These are phyloP conservation scores for Drechmeria coniospora DNA, from an alignment of 2,329 filamentous ascomycete genomes.

Conservation along the genomic window DNA sequence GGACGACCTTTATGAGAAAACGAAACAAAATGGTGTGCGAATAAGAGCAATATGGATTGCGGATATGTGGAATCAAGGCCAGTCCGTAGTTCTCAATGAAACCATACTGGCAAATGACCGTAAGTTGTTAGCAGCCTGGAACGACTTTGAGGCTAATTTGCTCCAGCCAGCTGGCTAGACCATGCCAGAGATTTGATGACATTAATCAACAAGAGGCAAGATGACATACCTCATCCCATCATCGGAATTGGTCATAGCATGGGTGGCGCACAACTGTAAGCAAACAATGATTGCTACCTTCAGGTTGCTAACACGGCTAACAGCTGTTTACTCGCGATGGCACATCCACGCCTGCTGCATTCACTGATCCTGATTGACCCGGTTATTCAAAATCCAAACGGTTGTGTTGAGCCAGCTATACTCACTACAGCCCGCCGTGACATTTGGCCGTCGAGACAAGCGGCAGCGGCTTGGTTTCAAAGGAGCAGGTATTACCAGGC, in stretches of 20 bases:
- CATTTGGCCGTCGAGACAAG: not conserved
- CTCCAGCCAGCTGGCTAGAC: not conserved
- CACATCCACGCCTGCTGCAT: not conserved
- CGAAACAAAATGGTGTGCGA: not conserved
- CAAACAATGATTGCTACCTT: not conserved
- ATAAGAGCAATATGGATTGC: not conserved
- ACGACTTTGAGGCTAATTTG: not conserved
- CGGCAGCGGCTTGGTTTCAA: not conserved
- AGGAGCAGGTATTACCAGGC: not conserved
- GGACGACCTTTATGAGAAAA: not conserved
- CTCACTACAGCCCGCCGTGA: not conserved
- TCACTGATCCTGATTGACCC: not conserved
- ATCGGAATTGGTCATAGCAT: not conserved
- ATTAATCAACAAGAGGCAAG: not conserved
- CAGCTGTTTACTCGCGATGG: not conserved
- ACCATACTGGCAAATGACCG: not conserved
- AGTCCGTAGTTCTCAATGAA: not conserved
- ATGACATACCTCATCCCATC: not conserved
- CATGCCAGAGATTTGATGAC: not conserved
- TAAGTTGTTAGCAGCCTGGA: not conserved
- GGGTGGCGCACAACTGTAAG: not conserved
- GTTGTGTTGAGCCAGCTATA: not conserved
- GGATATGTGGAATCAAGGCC: not conserved
- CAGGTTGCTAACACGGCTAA: not conserved
- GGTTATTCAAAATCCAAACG: not conserved